Conservation (phyloP, 2,329 filamentous ascomycete species). For the Thielaviopsis ethacetica region DNA sequence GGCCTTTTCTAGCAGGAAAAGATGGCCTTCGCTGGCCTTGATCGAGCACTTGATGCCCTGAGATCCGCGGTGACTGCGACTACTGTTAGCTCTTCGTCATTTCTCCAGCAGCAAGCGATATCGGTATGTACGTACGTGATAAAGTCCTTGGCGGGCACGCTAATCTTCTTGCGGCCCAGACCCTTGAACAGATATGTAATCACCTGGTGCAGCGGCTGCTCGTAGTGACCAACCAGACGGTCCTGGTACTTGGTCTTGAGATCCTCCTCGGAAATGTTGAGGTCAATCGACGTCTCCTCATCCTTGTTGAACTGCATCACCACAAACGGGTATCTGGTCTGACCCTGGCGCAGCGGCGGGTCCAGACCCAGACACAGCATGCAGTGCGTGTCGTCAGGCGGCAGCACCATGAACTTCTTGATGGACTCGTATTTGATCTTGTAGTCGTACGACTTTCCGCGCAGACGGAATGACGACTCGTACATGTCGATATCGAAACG, state of each 20-base stretch:
- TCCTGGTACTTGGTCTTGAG: slow-evolving; percentile 75
- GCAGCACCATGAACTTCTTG: slow-evolving; percentile 97
- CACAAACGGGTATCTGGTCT: slow-evolving; percentile 93
- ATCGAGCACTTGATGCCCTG: slow-evolving; percentile 98
- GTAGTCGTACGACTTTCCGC: slow-evolving; percentile 99
- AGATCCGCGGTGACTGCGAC: slow-evolving; percentile 63
- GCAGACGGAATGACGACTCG: slow-evolving; percentile 88
- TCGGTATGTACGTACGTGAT: slow-evolving; percentile 47
- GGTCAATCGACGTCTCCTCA: slow-evolving; percentile 87
- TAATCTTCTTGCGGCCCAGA: slow-evolving; percentile 86
- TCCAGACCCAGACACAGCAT: slow-evolving; percentile 91
- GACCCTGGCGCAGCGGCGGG: slow-evolving; percentile 85
- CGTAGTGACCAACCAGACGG: slow-evolving; percentile 77
- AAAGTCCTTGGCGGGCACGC: slow-evolving; percentile 87
- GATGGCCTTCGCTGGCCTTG: slow-evolving; percentile 94
- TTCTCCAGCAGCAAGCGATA: no score
- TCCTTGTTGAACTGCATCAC: slow-evolving; percentile 99
- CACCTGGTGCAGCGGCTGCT: slow-evolving; percentile 83
- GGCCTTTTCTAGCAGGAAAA: slow-evolving; percentile 94
- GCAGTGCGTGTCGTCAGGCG: slow-evolving; percentile 91
- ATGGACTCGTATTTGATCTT: slow-evolving; percentile 97
- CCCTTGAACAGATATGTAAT: slow-evolving; percentile 93
- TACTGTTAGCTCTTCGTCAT: slow-evolving; percentile 10
- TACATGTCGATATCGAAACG: slow-evolving; percentile 99
- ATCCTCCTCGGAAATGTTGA: slow-evolving; percentile 88